Conservation (phyloP, 306 rosid genomes). For the Dryas drummondii region DNA sequence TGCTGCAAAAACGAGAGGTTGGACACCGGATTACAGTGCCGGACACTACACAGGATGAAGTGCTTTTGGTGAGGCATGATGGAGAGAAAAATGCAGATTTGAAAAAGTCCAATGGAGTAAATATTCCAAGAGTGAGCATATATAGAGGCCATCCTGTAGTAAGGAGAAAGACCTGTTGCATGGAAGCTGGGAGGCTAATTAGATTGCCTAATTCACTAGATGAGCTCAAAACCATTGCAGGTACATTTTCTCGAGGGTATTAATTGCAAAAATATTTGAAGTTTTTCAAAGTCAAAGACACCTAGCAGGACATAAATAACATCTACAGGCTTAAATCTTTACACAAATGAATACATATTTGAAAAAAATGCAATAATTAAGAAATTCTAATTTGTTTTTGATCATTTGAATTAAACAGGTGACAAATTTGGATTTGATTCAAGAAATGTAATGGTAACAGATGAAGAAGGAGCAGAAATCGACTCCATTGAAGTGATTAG, state of each 20-base stretch:
- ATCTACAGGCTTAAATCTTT: neutral
- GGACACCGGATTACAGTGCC: slow-evolving; percentile 54
- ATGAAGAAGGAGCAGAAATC: slow-evolving; percentile 79
- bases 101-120: slow-evolving; percentile 33
- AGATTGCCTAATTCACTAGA: slow-evolving; percentile 71
- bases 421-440: slow-evolving; percentile 63
- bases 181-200: slow-evolving; percentile 72
- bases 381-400: neutral
- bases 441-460: slow-evolving; percentile 44
- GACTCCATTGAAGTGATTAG: slow-evolving; percentile 75
- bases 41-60: slow-evolving; percentile 36
- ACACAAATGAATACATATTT: neutral
- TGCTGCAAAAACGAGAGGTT: slow-evolving; percentile 48
- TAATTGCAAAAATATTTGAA: neutral
- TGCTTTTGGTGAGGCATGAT: slow-evolving; percentile 21
- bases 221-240: slow-evolving; percentile 72
- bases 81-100: slow-evolving; percentile 31
- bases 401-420: slow-evolving; percentile 42
- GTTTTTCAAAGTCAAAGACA: neutral
- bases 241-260: slow-evolving; percentile 34
- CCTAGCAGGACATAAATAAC: neutral
- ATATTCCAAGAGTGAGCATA: slow-evolving; percentile 61
- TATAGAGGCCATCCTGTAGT: slow-evolving; percentile 68
- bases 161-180: slow-evolving; percentile 49
- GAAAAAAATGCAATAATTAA: neutral